Conservation (phyloP, 441 rosid genomes). For the Codiaeum variegatum region DNA sequence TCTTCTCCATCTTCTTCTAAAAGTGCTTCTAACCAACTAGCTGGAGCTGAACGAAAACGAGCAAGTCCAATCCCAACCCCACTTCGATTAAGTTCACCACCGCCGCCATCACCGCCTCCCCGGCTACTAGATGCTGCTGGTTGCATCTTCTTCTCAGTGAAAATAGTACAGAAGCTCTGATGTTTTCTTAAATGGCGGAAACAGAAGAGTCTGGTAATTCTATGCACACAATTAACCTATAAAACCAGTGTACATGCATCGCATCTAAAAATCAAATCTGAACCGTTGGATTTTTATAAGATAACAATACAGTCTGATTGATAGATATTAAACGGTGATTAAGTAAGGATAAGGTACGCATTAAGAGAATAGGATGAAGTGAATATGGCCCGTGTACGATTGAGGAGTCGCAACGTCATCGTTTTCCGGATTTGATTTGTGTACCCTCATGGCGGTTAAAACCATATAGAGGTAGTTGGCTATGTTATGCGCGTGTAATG, state of each 20-base stretch:
- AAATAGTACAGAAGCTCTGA: constrained; percentile 15
- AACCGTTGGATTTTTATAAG: neutral
- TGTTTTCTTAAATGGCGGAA: constrained; percentile 21
- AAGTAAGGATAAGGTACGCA: constrained; percentile 10
- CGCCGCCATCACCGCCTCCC: constrained; percentile 30
- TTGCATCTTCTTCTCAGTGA: constrained; percentile 45
- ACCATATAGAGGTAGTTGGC: neutral
- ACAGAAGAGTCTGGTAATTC: neutral
- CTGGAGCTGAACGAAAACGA: constrained; percentile 75
- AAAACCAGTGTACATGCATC: neutral
- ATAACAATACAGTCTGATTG: neutral
- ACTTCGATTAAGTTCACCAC: constrained; percentile 42
- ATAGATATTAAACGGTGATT: neutral
- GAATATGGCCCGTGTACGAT: neutral
- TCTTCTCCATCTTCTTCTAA: constrained; percentile 53
- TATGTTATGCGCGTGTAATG: neutral
- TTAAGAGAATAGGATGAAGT: neutral
- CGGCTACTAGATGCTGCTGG: constrained; percentile 38
- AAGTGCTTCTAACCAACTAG: constrained; percentile 70
- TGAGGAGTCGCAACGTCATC: constrained; percentile 16
- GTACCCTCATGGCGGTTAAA: constrained; percentile 7
- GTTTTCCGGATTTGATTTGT: constrained; percentile 18
- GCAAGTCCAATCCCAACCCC: constrained; percentile 36
- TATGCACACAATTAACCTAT: neutral
- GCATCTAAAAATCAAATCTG: neutral